phyloP scores from a whole-genome alignment of 768 basidiomycete species.

The Agaricus sinodeliciosus region DNA sequence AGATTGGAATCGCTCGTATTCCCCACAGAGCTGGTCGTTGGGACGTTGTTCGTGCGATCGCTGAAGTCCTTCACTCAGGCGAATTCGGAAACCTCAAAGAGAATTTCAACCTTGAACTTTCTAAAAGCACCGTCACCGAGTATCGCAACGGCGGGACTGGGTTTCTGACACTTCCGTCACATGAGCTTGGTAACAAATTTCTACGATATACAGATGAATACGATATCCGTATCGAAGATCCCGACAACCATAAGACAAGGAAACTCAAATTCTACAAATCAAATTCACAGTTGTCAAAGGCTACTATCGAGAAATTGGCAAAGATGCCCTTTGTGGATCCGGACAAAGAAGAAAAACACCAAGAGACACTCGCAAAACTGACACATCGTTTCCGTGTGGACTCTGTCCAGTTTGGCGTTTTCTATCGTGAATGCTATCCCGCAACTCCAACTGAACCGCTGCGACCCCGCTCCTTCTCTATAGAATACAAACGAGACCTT shows the following conservation, averaged over 20 bases:
- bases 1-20: slow-evolving; percentile 30
- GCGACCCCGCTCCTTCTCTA: slow-evolving; percentile 49
- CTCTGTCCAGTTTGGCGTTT: slow-evolving; percentile 61
- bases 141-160: slow-evolving; percentile 53
- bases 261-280: slow-evolving; percentile 31
- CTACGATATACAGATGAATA: slow-evolving; percentile 33
- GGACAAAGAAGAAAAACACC: slow-evolving; percentile 43
- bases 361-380: slow-evolving; percentile 35
- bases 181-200: slow-evolving; percentile 37
- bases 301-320: slow-evolving; percentile 29
- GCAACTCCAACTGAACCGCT: slow-evolving; percentile 20
- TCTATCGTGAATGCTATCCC: slow-evolving; percentile 35
- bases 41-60: slow-evolving; percentile 52
- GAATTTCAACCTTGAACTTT: slow-evolving; percentile 60
- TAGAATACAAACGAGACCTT: slow-evolving; percentile 62
- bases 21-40: slow-evolving; percentile 40
- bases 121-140: slow-evolving; percentile 38
- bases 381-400: slow-evolving; percentile 47
- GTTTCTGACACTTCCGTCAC: slow-evolving; percentile 30
- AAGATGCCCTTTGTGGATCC: slow-evolving; percentile 55
- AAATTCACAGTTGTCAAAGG: slow-evolving; percentile 10
- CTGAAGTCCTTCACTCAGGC: slow-evolving; percentile 48
- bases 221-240: slow-evolving; percentile 34
- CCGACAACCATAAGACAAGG: slow-evolving; percentile 11
- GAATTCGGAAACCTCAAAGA: slow-evolving; percentile 37